phyloP scores from a whole-genome alignment of 371 early-diverging fungal species.

The Chytridium lagenaria region DNA sequence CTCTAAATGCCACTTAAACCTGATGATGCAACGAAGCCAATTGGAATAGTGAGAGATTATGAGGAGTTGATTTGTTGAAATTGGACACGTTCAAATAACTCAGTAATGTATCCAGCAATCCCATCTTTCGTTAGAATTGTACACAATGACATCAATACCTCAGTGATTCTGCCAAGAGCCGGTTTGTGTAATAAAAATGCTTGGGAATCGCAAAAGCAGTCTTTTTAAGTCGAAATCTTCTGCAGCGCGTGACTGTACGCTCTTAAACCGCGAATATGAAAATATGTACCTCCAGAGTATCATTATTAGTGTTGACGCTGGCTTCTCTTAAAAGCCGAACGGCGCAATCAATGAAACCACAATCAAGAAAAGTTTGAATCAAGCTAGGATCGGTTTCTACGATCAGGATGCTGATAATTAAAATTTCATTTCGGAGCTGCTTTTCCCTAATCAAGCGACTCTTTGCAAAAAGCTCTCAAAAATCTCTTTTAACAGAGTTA shows the following conservation, averaged over 20 bases:
- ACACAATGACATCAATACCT: no score
- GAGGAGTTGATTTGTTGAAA: no score
- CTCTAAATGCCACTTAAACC: not conserved
- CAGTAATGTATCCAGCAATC: no score
- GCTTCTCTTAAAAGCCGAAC: not conserved
- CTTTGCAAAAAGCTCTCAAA: no score
- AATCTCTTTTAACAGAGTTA: no score
- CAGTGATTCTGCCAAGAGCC: not conserved
- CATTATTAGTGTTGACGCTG: no score
- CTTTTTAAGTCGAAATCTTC: not conserved
- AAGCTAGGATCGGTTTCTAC: constrained; percentile 3
- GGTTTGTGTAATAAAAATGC: not conserved
- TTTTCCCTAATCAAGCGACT: constrained; percentile 19
- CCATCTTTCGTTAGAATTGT: no score
- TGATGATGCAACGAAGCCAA: not conserved
- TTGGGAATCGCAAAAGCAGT: not conserved
- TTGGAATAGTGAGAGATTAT: not conserved
- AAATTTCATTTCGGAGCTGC: constrained; percentile 42
- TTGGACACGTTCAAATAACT: no score
- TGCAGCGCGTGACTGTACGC: no score
- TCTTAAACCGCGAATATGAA: no score
- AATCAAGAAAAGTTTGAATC: not conserved
- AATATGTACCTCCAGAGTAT: no score
- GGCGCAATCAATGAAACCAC: not conserved
- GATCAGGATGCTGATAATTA: constrained; percentile 28